phyloP scores from a whole-genome alignment of 495 filamentous ascomycete species.

The Hypoxylon trugodes region DNA sequence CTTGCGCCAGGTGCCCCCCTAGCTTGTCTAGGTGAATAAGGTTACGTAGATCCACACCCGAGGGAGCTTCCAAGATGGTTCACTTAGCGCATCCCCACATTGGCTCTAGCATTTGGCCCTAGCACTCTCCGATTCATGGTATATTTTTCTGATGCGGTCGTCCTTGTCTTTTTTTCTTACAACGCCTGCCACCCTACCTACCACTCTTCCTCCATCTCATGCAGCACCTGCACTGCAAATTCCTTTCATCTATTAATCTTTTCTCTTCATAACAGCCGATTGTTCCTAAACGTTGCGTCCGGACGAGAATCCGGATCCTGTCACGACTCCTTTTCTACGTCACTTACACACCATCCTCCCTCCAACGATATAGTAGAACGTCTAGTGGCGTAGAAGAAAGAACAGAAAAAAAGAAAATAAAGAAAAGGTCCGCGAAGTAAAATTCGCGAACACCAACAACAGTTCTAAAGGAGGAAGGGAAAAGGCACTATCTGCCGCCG shows the following conservation, averaged over 20 bases:
- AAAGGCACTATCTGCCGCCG: constrained; percentile 31
- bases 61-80: constrained; percentile 6
- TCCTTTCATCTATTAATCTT: constrained; percentile 7
- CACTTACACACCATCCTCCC: constrained; percentile 14
- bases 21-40: constrained; percentile 16
- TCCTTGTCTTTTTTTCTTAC: too few species aligned
- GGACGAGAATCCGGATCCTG: constrained; percentile 12
- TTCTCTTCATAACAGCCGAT: constrained; percentile 5
- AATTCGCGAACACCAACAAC: constrained; percentile 2
- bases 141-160: constrained; percentile 40
- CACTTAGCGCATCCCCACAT: constrained; percentile 31
- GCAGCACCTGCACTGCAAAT: constrained; percentile 20
- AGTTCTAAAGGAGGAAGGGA: constrained; percentile 14
- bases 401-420: background rate
- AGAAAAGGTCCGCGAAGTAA: constrained; percentile 22
- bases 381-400: constrained; percentile 27
- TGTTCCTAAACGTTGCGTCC: constrained; percentile 20
- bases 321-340: constrained; percentile 11
- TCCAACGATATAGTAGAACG: constrained; percentile 2
- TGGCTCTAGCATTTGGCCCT: constrained; percentile 11
- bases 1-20: too few species aligned
- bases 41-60: constrained; percentile 32
- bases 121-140: constrained; percentile 34
- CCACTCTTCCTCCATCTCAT: constrained; percentile 13
- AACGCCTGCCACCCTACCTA: constrained; percentile 22